Base-by-base conservation (phyloP, 2,329 filamentous ascomycete genomes). In the Emydomyces testavorans region DNA sequence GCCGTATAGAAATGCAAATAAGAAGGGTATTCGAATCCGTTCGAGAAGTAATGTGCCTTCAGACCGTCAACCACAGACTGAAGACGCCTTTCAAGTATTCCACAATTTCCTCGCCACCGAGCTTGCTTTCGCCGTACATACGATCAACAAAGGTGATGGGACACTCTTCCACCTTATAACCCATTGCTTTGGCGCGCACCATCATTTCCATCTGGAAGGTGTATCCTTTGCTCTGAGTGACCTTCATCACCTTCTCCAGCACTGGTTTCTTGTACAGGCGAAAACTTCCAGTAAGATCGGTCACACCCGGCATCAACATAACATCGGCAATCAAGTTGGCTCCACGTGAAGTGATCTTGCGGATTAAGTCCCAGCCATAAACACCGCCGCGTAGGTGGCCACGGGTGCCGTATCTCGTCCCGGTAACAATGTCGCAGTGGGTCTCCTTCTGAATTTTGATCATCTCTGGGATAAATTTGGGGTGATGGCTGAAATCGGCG, bases 181-280 rank as follows among this genome's bases (percentile, higher is more conserved):
- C 90, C 85, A 95, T 89, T 13, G 84, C 85, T 78, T 95, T 95
- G 28, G 92, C 92, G 53, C 89, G 77, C 6, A 96, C 90, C 82
- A 95, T 96, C 80, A 98, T 84, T 76, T 95, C 90, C 92, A 98
- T 98, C 79, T 98, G 92, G 75, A 98, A 98, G 34, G 85, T 90
- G 67, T 96, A 98, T 2, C 92, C 92, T 72, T 96, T 94, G 65
- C 86, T 92, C 75, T 95, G 83, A 6, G 88, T 95, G 68, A 78
- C 86, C 61, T 76, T 73, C 59, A 98, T 95, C 50, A 94, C 87
- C 74, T 86, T 89, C 66, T 94, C 79, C 61, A 98, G 69, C 53
- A 94, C 86, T 51, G 74, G 72, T 71, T 83, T 88, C 80, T 94
- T 96, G 69, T 98, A 98, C 65, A 98, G 68, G 54, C 92, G 74